Evolutionary conservation across 352 stramenopile species (phyloP), one percentile per base, ranked within the genome.

Genomic region (Globisporangium canariense): DNA sequence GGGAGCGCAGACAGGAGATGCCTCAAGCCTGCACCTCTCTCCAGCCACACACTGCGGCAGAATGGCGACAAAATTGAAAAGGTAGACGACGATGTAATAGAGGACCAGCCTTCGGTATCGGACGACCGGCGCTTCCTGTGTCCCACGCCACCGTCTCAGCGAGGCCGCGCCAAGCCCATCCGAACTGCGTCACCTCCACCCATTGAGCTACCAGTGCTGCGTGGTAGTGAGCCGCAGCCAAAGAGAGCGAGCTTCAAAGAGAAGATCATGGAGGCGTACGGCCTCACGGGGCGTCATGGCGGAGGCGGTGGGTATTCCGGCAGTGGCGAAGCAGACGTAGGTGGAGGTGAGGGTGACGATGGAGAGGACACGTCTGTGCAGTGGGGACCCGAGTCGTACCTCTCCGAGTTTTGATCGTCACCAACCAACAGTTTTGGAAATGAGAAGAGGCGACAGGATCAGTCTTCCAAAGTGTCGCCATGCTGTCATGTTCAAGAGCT

Each of bases 361-460:
- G 55, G 56, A n/a, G 71, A 64, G 55, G 53, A 62, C 3, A 57
- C 56, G 4, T 79, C 69, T 25, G 62, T 50, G 4, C 57, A 65
- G 20, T 84, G 74, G 0, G 62, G 78, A 38, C 74, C 73, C 4
- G 53, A 61, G 60, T 73, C 76, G 5, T 70, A 76, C 46, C 51
- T 60, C 3, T 70, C 69, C 4, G 71, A 71, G 22, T 77, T 77
- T 65, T 73, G 73, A 86, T 49, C 3, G 8, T n/a, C 52, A 50
- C 2, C n/a, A 47, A 4, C 8, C 50, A 41, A 41, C 30, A 47
- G 14, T 47, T 47, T 47, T 47, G 41, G 28, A 13, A 41, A 18
- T 9, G 22, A 53, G 20, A 9, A 36, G 34, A 8, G 25, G 4
- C 22, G 14, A 22, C 20, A 52, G 8, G 20, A 52, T 25, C 20